These are phyloP conservation scores for Carex littledalei DNA, from an alignment of 176 grass and related monocot genomes.

Conservation along the genomic window DNA sequence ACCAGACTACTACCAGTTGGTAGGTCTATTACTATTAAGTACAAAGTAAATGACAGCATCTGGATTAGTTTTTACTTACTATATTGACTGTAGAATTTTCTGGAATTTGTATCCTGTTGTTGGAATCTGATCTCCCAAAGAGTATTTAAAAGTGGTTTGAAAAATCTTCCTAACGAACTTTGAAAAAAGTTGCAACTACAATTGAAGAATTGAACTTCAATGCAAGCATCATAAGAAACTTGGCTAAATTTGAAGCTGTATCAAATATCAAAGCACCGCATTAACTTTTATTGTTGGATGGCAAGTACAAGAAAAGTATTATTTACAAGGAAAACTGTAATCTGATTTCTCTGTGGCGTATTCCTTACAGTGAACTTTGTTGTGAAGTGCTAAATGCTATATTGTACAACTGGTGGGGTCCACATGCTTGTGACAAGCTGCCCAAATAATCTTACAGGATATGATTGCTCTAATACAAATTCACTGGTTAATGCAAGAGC, in stretches of 20 bases:
- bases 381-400: neutral
- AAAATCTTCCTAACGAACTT: neutral
- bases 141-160: neutral
- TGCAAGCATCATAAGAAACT: neutral
- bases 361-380: neutral
- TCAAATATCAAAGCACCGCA: neutral
- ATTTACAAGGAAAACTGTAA: neutral
- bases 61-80: neutral
- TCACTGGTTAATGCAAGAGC: slow-evolving; percentile 75
- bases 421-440: neutral
- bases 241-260: neutral
- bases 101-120: neutral
- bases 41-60: neutral
- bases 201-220: neutral
- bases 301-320: too few species aligned
- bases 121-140: neutral
- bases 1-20: neutral
- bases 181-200: neutral
- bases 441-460: neutral
- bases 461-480: neutral
- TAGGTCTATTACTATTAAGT: neutral
- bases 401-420: neutral
- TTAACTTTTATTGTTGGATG: neutral
- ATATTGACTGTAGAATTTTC: neutral
- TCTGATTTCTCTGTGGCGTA: neutral